phyloP scores from a whole-genome alignment of 371 early-diverging fungal species.

The Syncephalis plumigaleata region DNA sequence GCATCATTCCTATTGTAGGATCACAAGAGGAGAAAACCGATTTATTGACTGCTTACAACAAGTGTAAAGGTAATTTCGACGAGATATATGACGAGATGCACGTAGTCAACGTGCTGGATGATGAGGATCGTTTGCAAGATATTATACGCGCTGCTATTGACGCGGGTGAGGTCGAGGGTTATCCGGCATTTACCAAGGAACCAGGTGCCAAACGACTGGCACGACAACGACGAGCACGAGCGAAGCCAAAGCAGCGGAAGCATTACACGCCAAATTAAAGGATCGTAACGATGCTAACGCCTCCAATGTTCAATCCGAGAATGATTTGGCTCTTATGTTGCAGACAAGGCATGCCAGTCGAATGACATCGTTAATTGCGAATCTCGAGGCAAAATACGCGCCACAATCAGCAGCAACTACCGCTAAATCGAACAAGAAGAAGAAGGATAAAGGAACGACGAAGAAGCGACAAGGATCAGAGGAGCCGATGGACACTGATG shows the following conservation, averaged over 20 bases:
- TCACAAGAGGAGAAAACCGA: constrained; percentile 75
- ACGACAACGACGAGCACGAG: constrained; percentile 29
- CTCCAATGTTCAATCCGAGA: too few species aligned
- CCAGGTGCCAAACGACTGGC: constrained; percentile 25
- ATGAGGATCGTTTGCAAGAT: constrained; percentile 43
- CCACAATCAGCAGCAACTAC: not conserved
- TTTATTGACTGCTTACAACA: constrained; percentile 45
- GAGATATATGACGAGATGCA: constrained; percentile 43
- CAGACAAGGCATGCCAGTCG: constrained; percentile 1
- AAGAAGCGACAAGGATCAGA: not conserved
- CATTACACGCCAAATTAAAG: constrained; percentile 24
- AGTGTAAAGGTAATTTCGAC: constrained; percentile 55
- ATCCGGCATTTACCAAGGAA: constrained; percentile 28
- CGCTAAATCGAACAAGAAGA: not conserved
- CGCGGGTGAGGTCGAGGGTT: constrained; percentile 23
- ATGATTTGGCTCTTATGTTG: constrained; percentile 1
- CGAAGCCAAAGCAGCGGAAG: constrained; percentile 32
- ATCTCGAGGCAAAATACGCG: constrained; percentile 6
- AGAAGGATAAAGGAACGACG: not conserved
- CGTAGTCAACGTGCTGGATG: constrained; percentile 30
- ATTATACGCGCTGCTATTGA: constrained; percentile 48
- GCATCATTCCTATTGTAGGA: constrained; percentile 12
- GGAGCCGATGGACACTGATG: too few species aligned
- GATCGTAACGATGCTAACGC: too few species aligned
- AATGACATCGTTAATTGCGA: constrained; percentile 4